Evolutionary conservation across 2,329 filamentous ascomycete genomes (phyloP).

Genomic region (Hymenoscyphus fructigenus): DNA sequence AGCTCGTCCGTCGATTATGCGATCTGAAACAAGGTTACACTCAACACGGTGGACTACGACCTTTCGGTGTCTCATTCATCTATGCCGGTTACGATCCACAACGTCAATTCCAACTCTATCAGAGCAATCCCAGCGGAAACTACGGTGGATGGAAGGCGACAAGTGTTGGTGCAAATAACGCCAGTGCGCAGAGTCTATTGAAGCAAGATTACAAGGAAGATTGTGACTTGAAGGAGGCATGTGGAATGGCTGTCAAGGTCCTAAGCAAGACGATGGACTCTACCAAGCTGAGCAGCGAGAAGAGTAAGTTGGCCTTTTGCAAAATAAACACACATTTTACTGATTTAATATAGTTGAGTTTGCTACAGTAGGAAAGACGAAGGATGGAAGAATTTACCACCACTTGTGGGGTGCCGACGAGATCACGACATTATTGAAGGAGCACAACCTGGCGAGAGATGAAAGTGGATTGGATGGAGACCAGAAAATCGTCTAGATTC

Average conservation of each 20-base stretch:
- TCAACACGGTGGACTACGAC: slow-evolving; percentile 95
- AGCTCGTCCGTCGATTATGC: slow-evolving; percentile 93
- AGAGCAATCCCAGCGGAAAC: slow-evolving; percentile 98
- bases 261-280: slow-evolving; percentile 99
- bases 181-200: slow-evolving; percentile 90
- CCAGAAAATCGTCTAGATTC: slow-evolving; percentile 31
- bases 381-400: slow-evolving; percentile 96
- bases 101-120: slow-evolving; percentile 96
- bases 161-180: slow-evolving; percentile 96
- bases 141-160: slow-evolving; percentile 99
- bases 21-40: slow-evolving; percentile 99
- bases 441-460: slow-evolving; percentile 90
- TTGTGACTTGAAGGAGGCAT: slow-evolving; percentile 92
- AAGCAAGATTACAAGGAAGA: slow-evolving; percentile 99
- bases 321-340: slow-evolving; percentile 3
- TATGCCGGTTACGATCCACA: slow-evolving; percentile 97
- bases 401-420: slow-evolving; percentile 96
- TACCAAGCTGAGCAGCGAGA: slow-evolving; percentile 97
- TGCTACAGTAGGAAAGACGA: slow-evolving; percentile 93
- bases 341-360: slow-evolving; percentile 73
- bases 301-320: slow-evolving; percentile 65
- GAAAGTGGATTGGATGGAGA: slow-evolving; percentile 46
- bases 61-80: slow-evolving; percentile 98
- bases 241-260: slow-evolving; percentile 96
- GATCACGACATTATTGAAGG: slow-evolving; percentile 89